A percentile compares a stretch with the other conserved stretches of the same genome.
Conservation (phyloP, 2,329 filamentous ascomycete species). For the Rugonectria rugulosa region DNA sequence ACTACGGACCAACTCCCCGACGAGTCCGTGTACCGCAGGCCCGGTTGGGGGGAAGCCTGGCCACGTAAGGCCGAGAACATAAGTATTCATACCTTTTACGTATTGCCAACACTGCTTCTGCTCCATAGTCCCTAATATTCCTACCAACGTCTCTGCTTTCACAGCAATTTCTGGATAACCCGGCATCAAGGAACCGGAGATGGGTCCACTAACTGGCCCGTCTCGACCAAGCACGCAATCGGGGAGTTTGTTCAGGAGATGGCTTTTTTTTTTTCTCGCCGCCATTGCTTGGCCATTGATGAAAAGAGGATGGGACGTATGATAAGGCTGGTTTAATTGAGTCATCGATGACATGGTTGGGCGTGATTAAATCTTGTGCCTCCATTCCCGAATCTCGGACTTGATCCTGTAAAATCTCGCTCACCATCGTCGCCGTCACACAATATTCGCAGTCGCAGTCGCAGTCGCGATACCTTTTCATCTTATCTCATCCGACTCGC, state of each 20-base stretch:
- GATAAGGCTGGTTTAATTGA: not conserved
- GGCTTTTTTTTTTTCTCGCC: not conserved
- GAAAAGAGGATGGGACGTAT: not conserved
- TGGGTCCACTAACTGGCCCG: not conserved
- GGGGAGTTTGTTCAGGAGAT: constrained; percentile 3
- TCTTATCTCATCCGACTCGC: not conserved
- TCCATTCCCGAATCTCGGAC: not conserved
- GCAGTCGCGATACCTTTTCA: no score
- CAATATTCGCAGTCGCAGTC: no score
- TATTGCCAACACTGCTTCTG: no score
- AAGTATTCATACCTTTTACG: not conserved
- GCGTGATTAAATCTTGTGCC: not conserved
- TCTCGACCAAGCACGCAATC: constrained; percentile 15
- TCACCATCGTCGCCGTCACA: no score
- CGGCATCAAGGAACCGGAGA: constrained; percentile 1
- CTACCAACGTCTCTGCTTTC: no score
- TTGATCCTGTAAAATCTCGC: not conserved
- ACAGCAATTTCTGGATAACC: constrained; percentile 7
- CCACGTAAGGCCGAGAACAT: no score
- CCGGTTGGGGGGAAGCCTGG: no score
- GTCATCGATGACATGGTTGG: no score
- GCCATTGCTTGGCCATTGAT: no score
- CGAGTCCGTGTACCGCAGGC: not conserved
- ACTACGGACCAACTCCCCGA: not conserved
- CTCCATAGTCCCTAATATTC: no score